Evolutionary conservation across 352 stramenopile genomes (phyloP).

Genomic region (Globisporangium cystogenes): DNA sequence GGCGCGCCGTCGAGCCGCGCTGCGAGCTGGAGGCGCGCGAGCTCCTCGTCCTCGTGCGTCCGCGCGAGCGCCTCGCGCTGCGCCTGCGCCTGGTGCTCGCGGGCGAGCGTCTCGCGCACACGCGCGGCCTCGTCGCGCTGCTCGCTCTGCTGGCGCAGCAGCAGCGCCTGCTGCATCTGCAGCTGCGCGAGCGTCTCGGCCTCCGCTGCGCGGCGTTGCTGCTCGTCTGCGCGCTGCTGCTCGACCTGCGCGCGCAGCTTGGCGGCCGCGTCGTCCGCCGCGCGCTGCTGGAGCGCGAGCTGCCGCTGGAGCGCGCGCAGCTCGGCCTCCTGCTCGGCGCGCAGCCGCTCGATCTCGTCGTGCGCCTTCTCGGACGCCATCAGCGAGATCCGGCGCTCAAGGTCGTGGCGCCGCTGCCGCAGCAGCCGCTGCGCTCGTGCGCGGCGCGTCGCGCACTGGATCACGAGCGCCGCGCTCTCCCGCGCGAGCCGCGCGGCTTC

Average conservation of each 20-base stretch:
- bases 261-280: constrained; percentile 37
- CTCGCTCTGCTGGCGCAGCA: constrained; percentile 44
- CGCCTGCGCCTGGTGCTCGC: constrained; percentile 32
- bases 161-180: constrained; percentile 43
- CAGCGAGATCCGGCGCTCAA: constrained; percentile 73
- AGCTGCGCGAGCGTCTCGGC: constrained; percentile 49
- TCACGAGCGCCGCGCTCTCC: constrained; percentile 51
- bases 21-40: constrained; percentile 46
- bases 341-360: constrained; percentile 73
- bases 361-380: constrained; percentile 79
- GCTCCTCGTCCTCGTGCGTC: constrained; percentile 56
- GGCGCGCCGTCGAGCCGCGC: constrained; percentile 29
- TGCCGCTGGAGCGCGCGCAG: constrained; percentile 59
- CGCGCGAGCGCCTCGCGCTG: constrained; percentile 39
- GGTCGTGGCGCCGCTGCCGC: constrained; percentile 43
- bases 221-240: constrained; percentile 39
- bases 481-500: constrained; percentile 22
- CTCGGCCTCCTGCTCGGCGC: constrained; percentile 68
- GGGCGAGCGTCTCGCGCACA: constrained; percentile 32
- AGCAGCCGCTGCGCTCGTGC: constrained; percentile 33
- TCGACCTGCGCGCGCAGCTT: constrained; percentile 40
- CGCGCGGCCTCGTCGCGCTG: constrained; percentile 28
- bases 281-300: constrained; percentile 45
- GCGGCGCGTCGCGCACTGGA: constrained; percentile 59
- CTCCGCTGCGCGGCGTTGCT: constrained; percentile 34